Base-by-base conservation (phyloP, 2,329 filamentous ascomycete species). In the Ceratocystis smalleyi region DNA sequence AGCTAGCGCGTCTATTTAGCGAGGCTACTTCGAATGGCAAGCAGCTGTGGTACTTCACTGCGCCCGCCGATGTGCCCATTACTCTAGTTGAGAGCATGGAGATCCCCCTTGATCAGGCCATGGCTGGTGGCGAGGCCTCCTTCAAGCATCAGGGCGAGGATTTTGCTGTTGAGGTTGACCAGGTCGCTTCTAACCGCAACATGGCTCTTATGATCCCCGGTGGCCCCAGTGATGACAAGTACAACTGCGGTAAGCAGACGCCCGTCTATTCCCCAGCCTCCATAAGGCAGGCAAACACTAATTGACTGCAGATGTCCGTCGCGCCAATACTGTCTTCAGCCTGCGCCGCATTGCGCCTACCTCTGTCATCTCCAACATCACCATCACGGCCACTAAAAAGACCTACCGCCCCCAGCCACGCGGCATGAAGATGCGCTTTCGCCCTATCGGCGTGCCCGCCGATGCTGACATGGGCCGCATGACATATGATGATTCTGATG, bases 1-100 rank as follows among this genome's bases (percentile, higher is more conserved):
- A 81, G 70, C 73, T 82, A 66, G 72, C 79, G 7, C 75, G 80
- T 24, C 73, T 86, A 63, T 83, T 88, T 69, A 79, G 76, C 69
- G 77, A 81, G 65, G 78, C 79, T 64, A 81, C 82, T 69, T 72
- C 86, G 6, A 76, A 83, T 64, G 85, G 85, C 67, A 90, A 89
- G 76, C 84, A 91, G 71, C 77, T 91, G 66, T 91, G 87, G 88
- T 88, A 90, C 72, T 89, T 91, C 69, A 88, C 85, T 8, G 84
- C 86, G 2, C 88, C 88, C 1, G 81, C 83, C 5, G 83, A 82
- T 10, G 75, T 90, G 2, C 83, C 87, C n/a, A 79, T 91, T 65
- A 83, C 81, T 10, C 78, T 86, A 1, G 75, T 91, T 59, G 81
- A 84, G 70, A 79, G 85, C 68, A 76, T 89, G 67, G 79, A 84